Base-by-base conservation (phyloP, 768 basidiomycete genomes). In the Termitomyces sp. region DNA sequence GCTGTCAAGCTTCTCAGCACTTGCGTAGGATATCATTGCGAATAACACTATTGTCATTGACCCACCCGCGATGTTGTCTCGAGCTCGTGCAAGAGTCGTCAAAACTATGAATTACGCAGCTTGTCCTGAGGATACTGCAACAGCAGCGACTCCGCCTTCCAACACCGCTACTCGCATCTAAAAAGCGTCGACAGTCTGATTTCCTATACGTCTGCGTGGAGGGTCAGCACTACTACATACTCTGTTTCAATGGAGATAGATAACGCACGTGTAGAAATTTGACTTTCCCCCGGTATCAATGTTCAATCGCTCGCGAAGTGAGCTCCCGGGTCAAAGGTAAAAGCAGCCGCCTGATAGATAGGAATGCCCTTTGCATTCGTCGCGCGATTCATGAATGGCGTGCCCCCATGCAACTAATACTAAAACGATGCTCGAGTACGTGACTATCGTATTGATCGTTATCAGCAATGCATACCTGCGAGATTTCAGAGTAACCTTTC, bases 131-230 rank as follows among this genome's bases (percentile, higher is more conserved):
- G 85, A 66, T 3, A 76, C 69, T 0, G 84, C 82, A 0, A 87
- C 72, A 0, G 86, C 87, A 0, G 83, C 84, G 0, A 68, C 74
- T 0, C 86, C 87, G 1, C 84, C 83, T 62, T 87, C 86, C 7
- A 88, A 74, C 0, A 83, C 82, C 0, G 87, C 80, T 0, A 87
- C 80, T 2, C 87, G 76, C 62, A 79, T 79, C 68, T 87, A 87
- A 53, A 88, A 85, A 1, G 86, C 79, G 31, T 86, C 83, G 20
- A 62, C 61, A 14, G 61, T 62, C 1, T 59, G 61, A 16, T 62
- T 62, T n/a, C 59, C 61, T 24, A 62, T 52, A 24, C 61, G 61
- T 12, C 61, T 62, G 26, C 34, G 26, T 26, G 10, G 5, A 34
- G 3, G 16, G 44, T 12, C 10, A 36, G 51, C n/a, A 7, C 14